Evolutionary conservation across 345 rosid genomes (phyloP), one percentile per base, ranked within the genome.

Genomic region (Bruguiera parviflora): DNA sequence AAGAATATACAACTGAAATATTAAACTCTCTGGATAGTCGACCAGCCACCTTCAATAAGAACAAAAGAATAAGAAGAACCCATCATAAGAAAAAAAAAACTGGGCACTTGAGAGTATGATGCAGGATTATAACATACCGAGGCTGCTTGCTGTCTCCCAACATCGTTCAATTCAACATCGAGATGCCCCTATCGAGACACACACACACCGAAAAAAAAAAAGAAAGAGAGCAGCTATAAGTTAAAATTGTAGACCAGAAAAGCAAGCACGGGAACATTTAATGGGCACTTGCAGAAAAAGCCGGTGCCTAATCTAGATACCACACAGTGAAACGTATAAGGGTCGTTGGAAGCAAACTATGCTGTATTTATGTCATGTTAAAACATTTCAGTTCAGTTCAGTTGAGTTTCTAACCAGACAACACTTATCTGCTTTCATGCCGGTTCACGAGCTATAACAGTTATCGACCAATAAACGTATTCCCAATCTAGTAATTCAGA

Each of bases 81-180:
- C 18, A 5, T 2, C 13, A 64, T 1, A 25, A 27, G 13, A 25
- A 46, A n/a, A 63, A 39, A 43, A 2, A 63, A 65, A 71, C 6
- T 11, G 19, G 33, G 62, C 49, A 51, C 8, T 21, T 16, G 24
- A 31, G 4, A 4, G 20, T 13, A 43, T 13, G 6, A 25, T 29
- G 31, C 58, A 63, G 27, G 60, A 63, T 66, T 66, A 63, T 33
- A 55, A 73, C 85, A 66, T 78, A 91, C 97, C 49, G 71, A 67
- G 64, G 64, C 81, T 61, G 96, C 96, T 80, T 93, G 97, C 74
- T 80, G 75, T 73, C 84, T 89, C 71, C 97, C 98, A 69, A 72
- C 84, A 69, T 86, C 90, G 77, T 91, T 93, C 64, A 93, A 61
- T 64, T 87, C 92, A 73, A 91, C 88, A 79, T 93, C 97, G 25